Evolutionary conservation across 805 yeast genomes (phyloP).

Genomic region (Metschnikowia cerradonensis): DNA sequence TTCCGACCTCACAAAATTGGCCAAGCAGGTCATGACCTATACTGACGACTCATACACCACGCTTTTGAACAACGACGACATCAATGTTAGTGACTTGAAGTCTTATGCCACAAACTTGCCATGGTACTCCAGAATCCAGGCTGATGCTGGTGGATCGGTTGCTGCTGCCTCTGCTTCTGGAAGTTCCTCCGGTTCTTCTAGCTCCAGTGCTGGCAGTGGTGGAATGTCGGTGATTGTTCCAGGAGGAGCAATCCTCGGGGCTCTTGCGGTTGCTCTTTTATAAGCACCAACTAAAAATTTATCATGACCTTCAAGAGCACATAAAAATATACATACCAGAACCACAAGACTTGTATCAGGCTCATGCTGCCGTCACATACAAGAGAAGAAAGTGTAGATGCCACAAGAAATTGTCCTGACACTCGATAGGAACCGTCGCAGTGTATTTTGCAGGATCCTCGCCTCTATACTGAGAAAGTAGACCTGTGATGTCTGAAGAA

Average conservation of each 20-base stretch:
- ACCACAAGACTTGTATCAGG: not conserved
- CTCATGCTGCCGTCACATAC: conserved; percentile 26
- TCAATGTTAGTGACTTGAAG: conserved; percentile 23
- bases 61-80: conserved; percentile 20
- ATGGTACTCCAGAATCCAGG: conserved; percentile 29
- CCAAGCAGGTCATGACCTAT: conserved; percentile 33
- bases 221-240: conserved; percentile 20
- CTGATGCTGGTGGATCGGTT: conserved; percentile 9
- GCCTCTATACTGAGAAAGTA: conserved; percentile 13
- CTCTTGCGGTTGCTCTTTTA: conserved; percentile 32
- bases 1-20: conserved; percentile 27
- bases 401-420: conserved; percentile 41
- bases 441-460: conserved; percentile 5
- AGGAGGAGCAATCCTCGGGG: conserved; percentile 32
- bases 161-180: conserved; percentile 2
- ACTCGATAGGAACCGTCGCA: conserved; percentile 31
- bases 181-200: not conserved
- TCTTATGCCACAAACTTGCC: conserved; percentile 31
- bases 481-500: conserved; percentile 20
- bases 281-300: conserved; percentile 6
- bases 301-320: not conserved
- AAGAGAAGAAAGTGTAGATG: conserved; percentile 33
- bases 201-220: conserved; percentile 10
- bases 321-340: not conserved
- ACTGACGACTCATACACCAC: conserved; percentile 46